These are phyloP conservation scores for Nemania bipapillata DNA, from an alignment of 2,329 filamentous ascomycete genomes.

Conservation along the genomic window DNA sequence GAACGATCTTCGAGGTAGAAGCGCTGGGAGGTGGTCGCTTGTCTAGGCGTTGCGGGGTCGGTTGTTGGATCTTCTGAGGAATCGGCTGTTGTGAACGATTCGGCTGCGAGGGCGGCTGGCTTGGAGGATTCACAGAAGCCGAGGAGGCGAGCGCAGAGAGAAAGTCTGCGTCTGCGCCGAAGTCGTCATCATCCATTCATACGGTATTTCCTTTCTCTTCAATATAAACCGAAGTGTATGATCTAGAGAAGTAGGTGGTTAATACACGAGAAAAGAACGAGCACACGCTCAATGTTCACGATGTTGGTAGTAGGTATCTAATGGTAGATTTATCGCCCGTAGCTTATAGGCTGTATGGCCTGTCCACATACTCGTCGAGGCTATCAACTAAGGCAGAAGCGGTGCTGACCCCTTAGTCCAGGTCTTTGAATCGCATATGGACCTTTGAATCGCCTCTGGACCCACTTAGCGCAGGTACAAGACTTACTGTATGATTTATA, in stretches of 20 bases:
- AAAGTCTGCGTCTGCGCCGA: conserved; percentile 59
- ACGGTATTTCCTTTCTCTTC: neutral
- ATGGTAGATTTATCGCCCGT: neutral
- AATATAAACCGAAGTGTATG: too few relatives aligned
- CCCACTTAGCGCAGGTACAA: too few relatives aligned
- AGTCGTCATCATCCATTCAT: conserved; percentile 58
- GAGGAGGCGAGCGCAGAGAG: conserved; percentile 52
- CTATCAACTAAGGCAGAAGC: too few relatives aligned
- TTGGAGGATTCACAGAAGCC: conserved; percentile 37
- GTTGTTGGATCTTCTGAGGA: conserved; percentile 59
- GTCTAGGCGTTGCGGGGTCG: conserved; percentile 67
- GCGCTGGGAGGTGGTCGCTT: conserved; percentile 58
- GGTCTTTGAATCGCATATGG: too few relatives aligned
- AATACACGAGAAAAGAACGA: neutral
- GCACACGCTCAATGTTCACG: neutral
- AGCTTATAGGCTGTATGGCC: conserved; percentile 20
- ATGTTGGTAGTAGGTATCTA: neutral
- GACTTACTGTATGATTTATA: too few relatives aligned
- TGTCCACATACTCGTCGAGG: too few relatives aligned
- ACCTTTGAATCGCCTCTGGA: too few relatives aligned
- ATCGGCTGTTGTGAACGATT: conserved; percentile 55
- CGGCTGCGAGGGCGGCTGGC: conserved; percentile 42
- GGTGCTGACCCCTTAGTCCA: too few relatives aligned
- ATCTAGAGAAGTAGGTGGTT: neutral
- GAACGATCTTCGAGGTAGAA: conserved; percentile 71